Base-by-base conservation (phyloP, 1,284 basidiomycete species). In the Rhodofomes roseus region DNA sequence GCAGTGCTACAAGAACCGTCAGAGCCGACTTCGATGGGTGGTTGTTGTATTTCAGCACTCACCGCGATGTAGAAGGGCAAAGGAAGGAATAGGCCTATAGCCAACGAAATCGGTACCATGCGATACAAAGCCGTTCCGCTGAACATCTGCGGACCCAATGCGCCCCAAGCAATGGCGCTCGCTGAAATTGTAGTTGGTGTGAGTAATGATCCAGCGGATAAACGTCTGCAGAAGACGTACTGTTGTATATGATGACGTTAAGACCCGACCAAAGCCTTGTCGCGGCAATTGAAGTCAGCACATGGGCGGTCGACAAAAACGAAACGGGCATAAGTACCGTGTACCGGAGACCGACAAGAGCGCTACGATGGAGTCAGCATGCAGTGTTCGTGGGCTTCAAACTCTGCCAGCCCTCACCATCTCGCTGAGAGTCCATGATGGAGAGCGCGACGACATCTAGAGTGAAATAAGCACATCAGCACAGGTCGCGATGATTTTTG, bases 101-200 rank as follows among this genome's bases (percentile, higher is more conserved):
- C 74, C 60, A 84, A 73, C 5, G 77, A 79, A 67, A 84, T 78
- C 0, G 84, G 82, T 11, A 81, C 74, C 60, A 85, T 79, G 55
- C 74, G 76, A 68, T 84, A 85, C 12, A 77, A 74, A 7, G 74
- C 74, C 29, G 72, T 68, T 2, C 78, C 77, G 9, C 78, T 76
- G 70, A 84, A 86, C 62, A 85, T 76, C 58, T 79, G 69, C 23
- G 79, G 77, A 23, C 77, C 82, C 18, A 86, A 76, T 1, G 82
- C 84, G 62, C 84, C 83, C 84, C 84, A 86, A 0, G 82, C 75
- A 43, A 86, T 77, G 7, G 83, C 82, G 66, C 81, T 77, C 70
- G 70, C 79, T 76, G 74, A 4, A 36, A 59, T 34, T 34, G 11
- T 34, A n/a, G 37, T 23, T 37, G 6, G 61, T 18, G 23, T 29